phyloP scores from a whole-genome alignment of 2,329 filamentous ascomycete species.

The Chaetothyriales sp. region DNA sequence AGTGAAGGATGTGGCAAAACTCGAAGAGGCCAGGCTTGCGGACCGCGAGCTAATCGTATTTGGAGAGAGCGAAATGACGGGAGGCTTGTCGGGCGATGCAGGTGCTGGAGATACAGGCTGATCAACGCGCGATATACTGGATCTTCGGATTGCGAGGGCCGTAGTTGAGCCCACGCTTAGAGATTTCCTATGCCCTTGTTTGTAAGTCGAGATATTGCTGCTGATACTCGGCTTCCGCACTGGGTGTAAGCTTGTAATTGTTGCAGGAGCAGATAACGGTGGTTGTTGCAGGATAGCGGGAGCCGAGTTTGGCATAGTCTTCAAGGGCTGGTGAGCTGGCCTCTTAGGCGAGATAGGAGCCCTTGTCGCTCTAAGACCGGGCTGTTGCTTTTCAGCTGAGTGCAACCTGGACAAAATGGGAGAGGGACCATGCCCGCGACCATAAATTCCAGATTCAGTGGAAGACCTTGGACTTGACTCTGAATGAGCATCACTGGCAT shows the following conservation, averaged over 20 bases:
- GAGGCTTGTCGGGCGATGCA: not conserved
- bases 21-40: slow-evolving; percentile 12
- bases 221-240: not conserved
- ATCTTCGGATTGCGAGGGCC: slow-evolving; percentile 2
- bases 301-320: not conserved
- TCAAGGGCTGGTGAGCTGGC: not conserved
- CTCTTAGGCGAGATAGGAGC: not conserved
- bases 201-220: not conserved
- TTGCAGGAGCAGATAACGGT: not conserved
- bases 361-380: not conserved
- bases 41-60: slow-evolving; percentile 13
- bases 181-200: slow-evolving; percentile 10
- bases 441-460: not conserved
- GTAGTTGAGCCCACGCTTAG: slow-evolving; percentile 11
- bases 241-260: not conserved
- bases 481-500: slow-evolving; percentile 52
- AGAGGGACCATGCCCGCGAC: not conserved
- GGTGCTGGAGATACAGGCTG: not conserved
- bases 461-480: slow-evolving; percentile 10
- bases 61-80: slow-evolving; percentile 4
- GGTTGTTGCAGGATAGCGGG: not conserved
- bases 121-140: not conserved
- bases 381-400: not conserved
- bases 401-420: not conserved
- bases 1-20: slow-evolving; percentile 9